These are phyloP conservation scores for Solanum infundibuliforme DNA, from an alignment of 257 asterid genomes.

Conservation along the genomic window DNA sequence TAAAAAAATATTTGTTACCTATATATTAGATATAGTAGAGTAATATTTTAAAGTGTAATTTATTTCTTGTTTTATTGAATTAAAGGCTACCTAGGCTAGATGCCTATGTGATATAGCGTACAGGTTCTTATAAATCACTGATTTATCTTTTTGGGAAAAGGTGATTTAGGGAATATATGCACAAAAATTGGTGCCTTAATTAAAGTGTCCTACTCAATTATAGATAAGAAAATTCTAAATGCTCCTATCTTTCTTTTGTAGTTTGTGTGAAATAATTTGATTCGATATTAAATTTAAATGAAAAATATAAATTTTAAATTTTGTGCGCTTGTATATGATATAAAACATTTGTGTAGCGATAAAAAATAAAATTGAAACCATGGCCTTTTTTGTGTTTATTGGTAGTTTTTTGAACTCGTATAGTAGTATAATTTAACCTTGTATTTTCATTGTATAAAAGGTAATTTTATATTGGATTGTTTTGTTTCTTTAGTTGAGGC, in stretches of 20 bases:
- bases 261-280: background rate
- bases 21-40: background rate
- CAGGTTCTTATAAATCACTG: conserved; percentile 15
- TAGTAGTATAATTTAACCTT: background rate
- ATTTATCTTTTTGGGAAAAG: conserved; percentile 16
- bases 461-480: background rate
- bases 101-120: conserved; percentile 30
- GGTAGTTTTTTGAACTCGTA: background rate
- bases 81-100: conserved; percentile 14
- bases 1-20: background rate
- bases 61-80: conserved; percentile 3
- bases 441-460: background rate
- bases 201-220: conserved; percentile 20
- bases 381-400: too few species aligned
- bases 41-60: background rate
- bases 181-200: conserved; percentile 13
- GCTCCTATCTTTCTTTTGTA: background rate
- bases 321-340: background rate
- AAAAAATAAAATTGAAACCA: background rate
- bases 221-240: conserved; percentile 3
- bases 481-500: too few species aligned
- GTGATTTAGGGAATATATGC: conserved; percentile 51
- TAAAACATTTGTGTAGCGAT: background rate
- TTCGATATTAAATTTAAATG: too few species aligned
- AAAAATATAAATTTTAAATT: background rate